Base-by-base conservation (phyloP, 23 red algal species). In the Gracilaria gracilis region DNA sequence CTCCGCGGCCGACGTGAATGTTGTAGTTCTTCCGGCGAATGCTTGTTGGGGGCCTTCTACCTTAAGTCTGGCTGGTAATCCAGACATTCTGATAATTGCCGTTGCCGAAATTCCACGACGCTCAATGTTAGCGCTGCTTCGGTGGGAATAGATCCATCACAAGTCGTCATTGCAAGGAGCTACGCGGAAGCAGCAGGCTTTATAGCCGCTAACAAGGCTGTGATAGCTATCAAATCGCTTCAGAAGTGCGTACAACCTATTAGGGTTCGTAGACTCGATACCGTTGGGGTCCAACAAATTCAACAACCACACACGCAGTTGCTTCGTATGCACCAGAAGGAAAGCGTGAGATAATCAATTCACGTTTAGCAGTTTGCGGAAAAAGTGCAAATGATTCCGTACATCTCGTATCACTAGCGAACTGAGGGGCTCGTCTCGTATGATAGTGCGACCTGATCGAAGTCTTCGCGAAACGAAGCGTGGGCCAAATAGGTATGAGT, bases 121-220 rank as follows among this genome's bases (percentile, higher is more conserved):
- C 61, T 95, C 17, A 54, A 82, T 46, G 82, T 96, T 20, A 21
- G 46, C 36, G 64, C 91, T 36, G 44, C 85, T 40, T 51, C 47
- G 13, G 77, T 98, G 0, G 88, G 81, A 32, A 91, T 94, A 23
- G 34, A 57, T 21, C 21, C n/a, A 58, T 49, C 73, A n/a, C 64
- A 88, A 40, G 51, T 94, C 34, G 72, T 91, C 31, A 34, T 51
- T 54, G 95, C 85, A n/a, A 83, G 75, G 53, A 96, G 74, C 49
- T 99, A 99, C 79, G 89, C 92, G 16, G 94, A 99, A 67, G 97
- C 94, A 29, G 94, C 95, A 14, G 97, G 97, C 55, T 84, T 89
- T 37, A 46, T 99, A 44, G 87, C 84, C 8, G 97, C 97, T 13
- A 88, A 96, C 66, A 86, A 80, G 47, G 88, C 80, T 36, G 97